Conservation (phyloP, 371 early-diverging fungal genomes). For the Apophysomyces trapeziformis region DNA sequence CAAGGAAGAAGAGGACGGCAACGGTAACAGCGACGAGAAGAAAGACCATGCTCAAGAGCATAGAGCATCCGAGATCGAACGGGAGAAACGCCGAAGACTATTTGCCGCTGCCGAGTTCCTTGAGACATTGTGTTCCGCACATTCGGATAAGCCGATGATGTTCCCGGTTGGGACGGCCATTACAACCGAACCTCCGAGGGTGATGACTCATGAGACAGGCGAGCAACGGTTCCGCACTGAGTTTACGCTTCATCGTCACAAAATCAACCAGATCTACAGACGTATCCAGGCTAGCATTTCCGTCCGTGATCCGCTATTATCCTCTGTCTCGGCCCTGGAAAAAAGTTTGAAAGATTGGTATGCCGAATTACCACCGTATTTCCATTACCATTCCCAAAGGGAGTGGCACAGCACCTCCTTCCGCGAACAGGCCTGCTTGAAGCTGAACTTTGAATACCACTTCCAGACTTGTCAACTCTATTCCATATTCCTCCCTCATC, state of each 20-base stretch:
- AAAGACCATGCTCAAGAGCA: too few relatives aligned
- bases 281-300: conserved; percentile 20
- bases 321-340: conserved; percentile 30
- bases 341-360: conserved; percentile 26
- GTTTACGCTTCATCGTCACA: conserved; percentile 30
- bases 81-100: conserved; percentile 37
- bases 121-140: conserved; percentile 34
- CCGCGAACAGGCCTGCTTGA: conserved; percentile 40
- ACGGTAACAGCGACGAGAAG: background rate
- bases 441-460: conserved; percentile 36
- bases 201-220: conserved; percentile 29
- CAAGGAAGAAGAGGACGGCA: conserved; percentile 9
- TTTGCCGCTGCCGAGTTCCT: conserved; percentile 49
- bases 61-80: background rate
- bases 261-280: conserved; percentile 33
- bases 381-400: conserved; percentile 25
- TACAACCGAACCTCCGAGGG: conserved; percentile 18
- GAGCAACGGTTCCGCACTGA: conserved; percentile 27
- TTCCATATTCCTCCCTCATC: conserved; percentile 23
- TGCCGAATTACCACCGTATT: conserved; percentile 24
- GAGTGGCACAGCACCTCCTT: conserved; percentile 30
- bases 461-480: conserved; percentile 37
- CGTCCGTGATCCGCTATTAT: conserved; percentile 23
- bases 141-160: conserved; percentile 31
- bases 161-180: conserved; percentile 26